Conservation (phyloP, 2,329 filamentous ascomycete species). For the Cercospora sp. region DNA sequence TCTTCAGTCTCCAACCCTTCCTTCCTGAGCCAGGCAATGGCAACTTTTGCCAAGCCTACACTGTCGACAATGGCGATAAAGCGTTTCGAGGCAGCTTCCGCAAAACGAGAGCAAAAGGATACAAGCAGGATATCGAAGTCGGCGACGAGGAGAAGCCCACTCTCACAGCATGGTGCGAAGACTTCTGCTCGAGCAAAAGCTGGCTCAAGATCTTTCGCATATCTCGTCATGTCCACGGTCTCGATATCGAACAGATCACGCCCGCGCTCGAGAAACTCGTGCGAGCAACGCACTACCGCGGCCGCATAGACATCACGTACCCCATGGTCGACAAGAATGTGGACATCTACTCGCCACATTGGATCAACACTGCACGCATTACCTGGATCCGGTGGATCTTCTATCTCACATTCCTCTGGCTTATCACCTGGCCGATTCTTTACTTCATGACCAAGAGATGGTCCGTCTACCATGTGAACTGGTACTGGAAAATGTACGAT, state of each 20-base stretch:
- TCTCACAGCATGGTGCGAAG: slow-evolving; percentile 65
- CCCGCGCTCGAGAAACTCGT: slow-evolving; percentile 58
- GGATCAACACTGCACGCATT: slow-evolving; percentile 64
- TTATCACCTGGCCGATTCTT: slow-evolving; percentile 70
- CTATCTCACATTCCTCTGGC: slow-evolving; percentile 65
- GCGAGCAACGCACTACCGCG: slow-evolving; percentile 66
- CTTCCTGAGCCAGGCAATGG: slow-evolving; percentile 18
- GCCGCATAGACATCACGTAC: slow-evolving; percentile 60
- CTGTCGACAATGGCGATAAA: slow-evolving; percentile 60
- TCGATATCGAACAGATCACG: slow-evolving; percentile 58
- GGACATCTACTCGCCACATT: slow-evolving; percentile 64
- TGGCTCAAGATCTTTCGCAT: slow-evolving; percentile 56
- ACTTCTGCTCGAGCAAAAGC: slow-evolving; percentile 61
- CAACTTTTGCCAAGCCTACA: slow-evolving; percentile 38
- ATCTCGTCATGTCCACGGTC: slow-evolving; percentile 54
- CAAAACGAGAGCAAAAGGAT: slow-evolving; percentile 52
- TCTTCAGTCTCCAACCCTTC: slow-evolving; percentile 26
- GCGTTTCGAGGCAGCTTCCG: slow-evolving; percentile 65
- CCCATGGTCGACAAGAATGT: slow-evolving; percentile 58
- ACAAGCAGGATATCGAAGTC: slow-evolving; percentile 49
- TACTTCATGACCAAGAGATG: slow-evolving; percentile 67
- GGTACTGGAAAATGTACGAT: slow-evolving; percentile 50
- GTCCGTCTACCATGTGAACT: slow-evolving; percentile 65
- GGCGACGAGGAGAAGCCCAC: slow-evolving; percentile 42
- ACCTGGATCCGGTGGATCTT: slow-evolving; percentile 67